phyloP scores from a whole-genome alignment of 371 early-diverging fungal species.

The Mortierella sp. region DNA sequence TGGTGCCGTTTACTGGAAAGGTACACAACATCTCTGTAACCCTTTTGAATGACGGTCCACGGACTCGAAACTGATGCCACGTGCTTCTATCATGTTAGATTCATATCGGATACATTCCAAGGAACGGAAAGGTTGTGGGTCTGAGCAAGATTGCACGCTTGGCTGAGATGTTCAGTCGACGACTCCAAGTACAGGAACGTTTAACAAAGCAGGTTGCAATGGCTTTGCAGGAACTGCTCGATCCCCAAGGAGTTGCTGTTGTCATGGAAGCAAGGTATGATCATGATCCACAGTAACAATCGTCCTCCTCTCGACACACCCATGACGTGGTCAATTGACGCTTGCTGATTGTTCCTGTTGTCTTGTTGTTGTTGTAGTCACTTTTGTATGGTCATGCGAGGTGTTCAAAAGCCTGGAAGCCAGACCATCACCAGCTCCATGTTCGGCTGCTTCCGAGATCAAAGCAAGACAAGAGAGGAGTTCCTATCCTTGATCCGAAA shows the following conservation, averaged over 20 bases:
- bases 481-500: constrained; percentile 81
- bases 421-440: constrained; percentile 94
- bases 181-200: constrained; percentile 98
- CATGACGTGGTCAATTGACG: too few relatives aligned
- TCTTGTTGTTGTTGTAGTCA: constrained; percentile 63
- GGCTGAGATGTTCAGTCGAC: constrained; percentile 96
- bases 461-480: constrained; percentile 96
- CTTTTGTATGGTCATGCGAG: constrained; percentile 95
- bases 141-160: constrained; percentile 97
- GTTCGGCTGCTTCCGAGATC: constrained; percentile 93
- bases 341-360: neutral
- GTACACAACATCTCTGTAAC: constrained; percentile 43
- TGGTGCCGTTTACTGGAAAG: constrained; percentile 98
- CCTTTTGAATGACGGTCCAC: too few relatives aligned
- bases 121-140: constrained; percentile 92
- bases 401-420: constrained; percentile 95
- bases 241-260: constrained; percentile 98
- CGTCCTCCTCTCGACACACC: too few relatives aligned
- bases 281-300: too few relatives aligned
- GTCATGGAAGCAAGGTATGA: constrained; percentile 92
- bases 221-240: constrained; percentile 88
- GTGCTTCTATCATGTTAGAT: too few relatives aligned
- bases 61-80: too few relatives aligned
- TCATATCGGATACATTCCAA: constrained; percentile 95
- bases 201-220: constrained; percentile 97